Evolutionary conservation across 1,284 basidiomycete species (phyloP).

Genomic region (Microbotryum intermedium): DNA sequence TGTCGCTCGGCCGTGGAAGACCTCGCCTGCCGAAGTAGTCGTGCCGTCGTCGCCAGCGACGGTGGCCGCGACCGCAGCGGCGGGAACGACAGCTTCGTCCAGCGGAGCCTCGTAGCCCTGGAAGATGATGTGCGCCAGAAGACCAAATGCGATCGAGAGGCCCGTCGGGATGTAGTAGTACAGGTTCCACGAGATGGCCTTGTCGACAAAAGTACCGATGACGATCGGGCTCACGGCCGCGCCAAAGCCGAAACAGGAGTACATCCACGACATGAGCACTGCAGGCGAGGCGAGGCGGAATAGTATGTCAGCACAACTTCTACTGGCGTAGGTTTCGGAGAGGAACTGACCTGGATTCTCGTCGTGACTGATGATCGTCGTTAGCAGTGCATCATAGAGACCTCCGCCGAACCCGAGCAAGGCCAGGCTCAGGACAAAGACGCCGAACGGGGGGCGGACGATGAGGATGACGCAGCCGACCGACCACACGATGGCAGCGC

Average conservation of each 20-base stretch:
- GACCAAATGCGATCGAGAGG: slow-evolving; percentile 9
- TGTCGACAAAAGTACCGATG: slow-evolving; percentile 25
- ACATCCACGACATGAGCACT: slow-evolving; percentile 12
- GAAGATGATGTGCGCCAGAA: background rate
- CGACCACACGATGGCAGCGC: slow-evolving; percentile 4
- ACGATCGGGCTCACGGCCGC: slow-evolving; percentile 22
- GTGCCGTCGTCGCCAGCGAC: background rate
- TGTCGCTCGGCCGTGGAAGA: slow-evolving; percentile 15
- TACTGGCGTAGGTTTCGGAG: no score
- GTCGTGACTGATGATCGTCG: slow-evolving; percentile 19
- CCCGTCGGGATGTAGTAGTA: slow-evolving; percentile 22
- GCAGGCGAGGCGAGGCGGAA: background rate
- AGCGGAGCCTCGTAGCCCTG: background rate
- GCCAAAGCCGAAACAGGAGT: slow-evolving; percentile 18
- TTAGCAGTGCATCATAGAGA: slow-evolving; percentile 19
- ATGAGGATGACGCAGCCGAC: slow-evolving; percentile 15
- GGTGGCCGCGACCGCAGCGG: background rate
- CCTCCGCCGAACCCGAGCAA: slow-evolving; percentile 25
- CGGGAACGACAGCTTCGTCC: background rate
- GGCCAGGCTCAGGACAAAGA: slow-evolving; percentile 14
- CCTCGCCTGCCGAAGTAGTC: slow-evolving; percentile 1
- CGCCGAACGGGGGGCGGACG: slow-evolving; percentile 17
- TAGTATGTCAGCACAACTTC: no score
- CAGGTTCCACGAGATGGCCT: slow-evolving; percentile 6
- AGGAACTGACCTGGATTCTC: slow-evolving; percentile 5